Evolutionary conservation across 1,284 basidiomycete genomes (phyloP).

Genomic region (Binderoboletus segoi): DNA sequence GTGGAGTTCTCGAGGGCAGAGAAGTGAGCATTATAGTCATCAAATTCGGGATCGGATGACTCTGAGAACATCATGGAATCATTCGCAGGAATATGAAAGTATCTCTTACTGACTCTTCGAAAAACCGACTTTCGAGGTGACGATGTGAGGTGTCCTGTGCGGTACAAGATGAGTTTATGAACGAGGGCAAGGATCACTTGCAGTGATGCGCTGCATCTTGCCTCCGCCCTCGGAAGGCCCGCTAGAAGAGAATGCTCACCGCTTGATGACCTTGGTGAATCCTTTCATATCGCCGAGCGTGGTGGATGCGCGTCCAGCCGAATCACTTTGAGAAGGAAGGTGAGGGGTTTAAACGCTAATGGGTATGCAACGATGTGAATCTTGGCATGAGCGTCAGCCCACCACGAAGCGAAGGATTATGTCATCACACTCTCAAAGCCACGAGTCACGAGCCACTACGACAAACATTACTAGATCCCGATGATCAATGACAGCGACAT

Average conservation of each 20-base stretch:
- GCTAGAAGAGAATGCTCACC: constrained; percentile 47
- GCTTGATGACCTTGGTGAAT: constrained; percentile 74
- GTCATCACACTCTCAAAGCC: too few relatives aligned
- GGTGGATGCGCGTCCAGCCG: neutral
- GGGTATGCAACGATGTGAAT: neutral
- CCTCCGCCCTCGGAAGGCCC: constrained; percentile 1
- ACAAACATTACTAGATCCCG: too few relatives aligned
- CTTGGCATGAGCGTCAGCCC: neutral
- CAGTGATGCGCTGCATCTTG: neutral
- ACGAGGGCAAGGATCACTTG: constrained; percentile 9
- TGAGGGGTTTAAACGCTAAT: neutral
- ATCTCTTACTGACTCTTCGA: constrained; percentile 68
- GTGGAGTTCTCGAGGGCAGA: constrained; percentile 76
- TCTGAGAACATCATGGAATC: constrained; percentile 48
- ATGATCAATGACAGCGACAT: too few relatives aligned
- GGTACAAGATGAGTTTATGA: constrained; percentile 12
- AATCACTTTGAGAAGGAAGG: constrained; percentile 1
- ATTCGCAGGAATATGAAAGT: neutral
- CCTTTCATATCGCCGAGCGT: constrained; percentile 66
- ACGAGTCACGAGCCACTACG: too few relatives aligned
- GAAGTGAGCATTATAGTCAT: constrained; percentile 82
- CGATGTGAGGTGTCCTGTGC: constrained; percentile 81
- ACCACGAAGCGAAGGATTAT: constrained; percentile 4
- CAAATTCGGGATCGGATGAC: constrained; percentile 86
- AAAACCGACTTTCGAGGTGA: constrained; percentile 86